phyloP scores from a whole-genome alignment of 805 yeast species.

The Candida broadrunensis region DNA sequence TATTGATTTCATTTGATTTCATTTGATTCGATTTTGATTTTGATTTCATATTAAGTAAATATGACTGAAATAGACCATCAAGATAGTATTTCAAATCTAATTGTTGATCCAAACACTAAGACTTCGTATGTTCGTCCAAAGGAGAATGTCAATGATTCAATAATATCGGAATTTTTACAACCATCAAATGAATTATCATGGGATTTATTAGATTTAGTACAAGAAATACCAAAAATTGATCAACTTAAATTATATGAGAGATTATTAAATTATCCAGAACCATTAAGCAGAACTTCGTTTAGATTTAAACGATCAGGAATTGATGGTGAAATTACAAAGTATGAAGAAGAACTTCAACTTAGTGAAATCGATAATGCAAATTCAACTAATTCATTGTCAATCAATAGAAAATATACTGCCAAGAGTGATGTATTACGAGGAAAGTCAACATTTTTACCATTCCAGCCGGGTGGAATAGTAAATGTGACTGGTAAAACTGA shows the following conservation, averaged over 20 bases:
- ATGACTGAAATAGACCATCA: background rate
- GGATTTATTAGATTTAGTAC: constrained; percentile 69
- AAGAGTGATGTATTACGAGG: constrained; percentile 67
- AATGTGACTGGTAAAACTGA: constrained; percentile 22
- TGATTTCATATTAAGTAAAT: too few species aligned
- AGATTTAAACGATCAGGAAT: constrained; percentile 75
- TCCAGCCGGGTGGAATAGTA: constrained; percentile 82
- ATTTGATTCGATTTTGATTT: too few species aligned
- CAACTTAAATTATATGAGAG: constrained; percentile 37
- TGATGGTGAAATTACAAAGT: constrained; percentile 61
- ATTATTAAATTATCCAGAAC: constrained; percentile 56
- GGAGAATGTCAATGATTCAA: background rate
- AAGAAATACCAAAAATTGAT: constrained; percentile 48
- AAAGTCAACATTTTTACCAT: constrained; percentile 73
- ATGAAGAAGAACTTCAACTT: constrained; percentile 50
- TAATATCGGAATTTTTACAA: constrained; percentile 45
- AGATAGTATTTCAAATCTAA: background rate
- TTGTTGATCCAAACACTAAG: background rate
- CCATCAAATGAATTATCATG: constrained; percentile 66
- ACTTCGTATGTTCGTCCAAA: background rate
- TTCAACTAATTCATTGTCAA: constrained; percentile 68
- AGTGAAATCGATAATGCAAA: constrained; percentile 51
- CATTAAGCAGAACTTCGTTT: constrained; percentile 60
- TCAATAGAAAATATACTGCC: constrained; percentile 64
- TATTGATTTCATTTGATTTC: too few species aligned